Evolutionary conservation across 1,284 basidiomycete genomes (phyloP), one percentile per base, ranked within the genome.

Genomic region (Microbotryomycetes sp.): DNA sequence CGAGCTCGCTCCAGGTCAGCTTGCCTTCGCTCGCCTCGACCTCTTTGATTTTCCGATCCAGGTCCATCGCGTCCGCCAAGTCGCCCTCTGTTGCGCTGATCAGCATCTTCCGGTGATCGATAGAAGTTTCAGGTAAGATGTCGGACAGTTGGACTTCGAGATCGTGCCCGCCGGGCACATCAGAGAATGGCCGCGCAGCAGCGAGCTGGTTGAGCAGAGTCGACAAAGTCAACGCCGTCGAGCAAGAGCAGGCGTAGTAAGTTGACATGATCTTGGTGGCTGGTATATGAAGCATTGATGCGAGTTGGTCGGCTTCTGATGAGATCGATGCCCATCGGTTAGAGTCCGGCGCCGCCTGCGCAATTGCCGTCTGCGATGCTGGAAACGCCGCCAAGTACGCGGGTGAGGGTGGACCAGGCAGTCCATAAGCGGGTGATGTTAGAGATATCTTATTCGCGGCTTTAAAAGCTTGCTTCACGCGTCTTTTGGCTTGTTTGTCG

Each of bases 41-140:
- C 21, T 62, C 60, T 3, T 48, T 15, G 31, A 67, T 53, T 50
- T 60, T 61, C 4, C 29, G 24, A 23, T 65, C 56, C 26, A 67
- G 54, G 49, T 67, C 65, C 45, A 67, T 61, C 50, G 65, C 62
- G 45, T 67, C 60, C 21, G 51, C 52, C 16, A 67, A 5, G 28
- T 67, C 65, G 15, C 63, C 65, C 18, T 60, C 56, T 6, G 65
- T 65, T 5, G 62, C 62, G 18, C 35, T 53, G 7, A 67, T 59
- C 11, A 65, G 55, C 29, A 35, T 29, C 23, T 46, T 23, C 11
- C 28, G 13, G 13, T 35, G 31, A 4, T 28, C n/a, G 18, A 13
- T 9, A 0, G 49, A 28, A 24, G 52, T 21, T 3, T 41, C 23
- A 1, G 64, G 60, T 1, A 61, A 27, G 56, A 63, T 45, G 2